Conservation (phyloP, 352 stramenopile genomes). For the Phytophthora megakarya region DNA sequence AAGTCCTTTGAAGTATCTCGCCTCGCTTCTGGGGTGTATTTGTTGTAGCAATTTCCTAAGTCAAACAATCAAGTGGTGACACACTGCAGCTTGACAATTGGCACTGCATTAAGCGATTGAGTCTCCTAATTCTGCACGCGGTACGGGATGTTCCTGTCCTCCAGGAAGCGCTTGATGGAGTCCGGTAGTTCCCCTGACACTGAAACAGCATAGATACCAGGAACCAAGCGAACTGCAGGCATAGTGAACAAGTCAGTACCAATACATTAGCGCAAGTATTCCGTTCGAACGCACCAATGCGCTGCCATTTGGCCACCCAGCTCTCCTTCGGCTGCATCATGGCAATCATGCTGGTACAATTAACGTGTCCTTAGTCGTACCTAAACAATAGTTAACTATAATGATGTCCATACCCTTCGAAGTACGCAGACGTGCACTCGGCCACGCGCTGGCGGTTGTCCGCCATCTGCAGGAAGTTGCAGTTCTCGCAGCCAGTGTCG, state of each 20-base stretch:
- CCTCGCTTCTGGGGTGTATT: neutral
- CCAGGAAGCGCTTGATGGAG: constrained; percentile 88
- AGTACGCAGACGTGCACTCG: constrained; percentile 90
- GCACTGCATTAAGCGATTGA: constrained; percentile 1
- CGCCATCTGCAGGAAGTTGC: constrained; percentile 87
- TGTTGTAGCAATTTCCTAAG: too few species aligned
- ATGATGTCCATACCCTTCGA: too few species aligned
- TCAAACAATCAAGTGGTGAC: neutral
- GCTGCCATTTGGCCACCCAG: constrained; percentile 91
- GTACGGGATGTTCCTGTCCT: constrained; percentile 88
- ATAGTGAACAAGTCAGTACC: constrained; percentile 8
- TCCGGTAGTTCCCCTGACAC: constrained; percentile 86
- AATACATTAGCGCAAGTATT: neutral
- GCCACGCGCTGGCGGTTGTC: constrained; percentile 89
- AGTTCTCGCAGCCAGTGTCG: constrained; percentile 90
- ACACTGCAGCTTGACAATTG: neutral
- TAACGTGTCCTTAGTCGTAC: neutral
- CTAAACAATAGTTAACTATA: too few species aligned
- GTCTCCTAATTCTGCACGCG: constrained; percentile 63
- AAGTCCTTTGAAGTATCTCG: neutral
- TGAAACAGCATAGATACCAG: constrained; percentile 88
- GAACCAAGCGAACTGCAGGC: constrained; percentile 69
- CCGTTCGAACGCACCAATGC: constrained; percentile 62
- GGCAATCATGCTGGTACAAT: constrained; percentile 72
- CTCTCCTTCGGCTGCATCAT: constrained; percentile 91